Evolutionary conservation across 306 rosid genomes (phyloP), one percentile per base, ranked within the genome.

Genomic region (Lithocarpus polystachyus): DNA sequence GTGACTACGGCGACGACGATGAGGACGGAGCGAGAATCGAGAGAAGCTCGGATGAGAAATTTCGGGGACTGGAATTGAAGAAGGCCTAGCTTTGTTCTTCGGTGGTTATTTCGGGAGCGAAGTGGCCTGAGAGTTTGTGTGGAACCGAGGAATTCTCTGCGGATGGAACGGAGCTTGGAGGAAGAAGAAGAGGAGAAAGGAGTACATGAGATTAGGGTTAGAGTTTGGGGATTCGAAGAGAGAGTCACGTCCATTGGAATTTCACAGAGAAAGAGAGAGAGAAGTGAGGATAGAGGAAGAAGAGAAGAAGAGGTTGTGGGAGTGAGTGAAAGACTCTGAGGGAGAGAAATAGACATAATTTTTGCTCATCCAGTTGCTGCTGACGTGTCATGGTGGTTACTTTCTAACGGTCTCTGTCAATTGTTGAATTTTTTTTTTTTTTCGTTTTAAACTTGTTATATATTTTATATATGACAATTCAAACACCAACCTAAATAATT

Each of bases 201-300:
- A 15, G 55, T 70, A 57, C 77, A 77, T 51, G 92, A 83, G 78
- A 86, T 81, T 3, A 86, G 75, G 5, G 68, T 57, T 14, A 95
- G 77, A 2, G 81, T 10, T 33, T 82, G 88, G 57, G 87, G 88
- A 76, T 85, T 86, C 6, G 88, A 69, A 24, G 87, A 81, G 87
- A 93, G 77, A 84, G 86, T 77, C 77, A 90, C 80, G 52, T 92
- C 97, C 97, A 86, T 86, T 86, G 81, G 86, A 84, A 20, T 23
- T 24, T 11, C 10, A 11, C 71, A 80, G n/a, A 29, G 37, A 69
- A 74, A 68, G 43, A 10, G 59, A 54, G 78, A 65, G 82, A 26
- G 43, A 29, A 74, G 7, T 40, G 65, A 33, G 76, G 72, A 72
- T 8, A 60, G 77, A 48, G 57, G 76, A 75, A 76, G 86, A 86